phyloP scores from a whole-genome alignment of 179 eudicot genomes.

The Gypsophila paniculata region DNA sequence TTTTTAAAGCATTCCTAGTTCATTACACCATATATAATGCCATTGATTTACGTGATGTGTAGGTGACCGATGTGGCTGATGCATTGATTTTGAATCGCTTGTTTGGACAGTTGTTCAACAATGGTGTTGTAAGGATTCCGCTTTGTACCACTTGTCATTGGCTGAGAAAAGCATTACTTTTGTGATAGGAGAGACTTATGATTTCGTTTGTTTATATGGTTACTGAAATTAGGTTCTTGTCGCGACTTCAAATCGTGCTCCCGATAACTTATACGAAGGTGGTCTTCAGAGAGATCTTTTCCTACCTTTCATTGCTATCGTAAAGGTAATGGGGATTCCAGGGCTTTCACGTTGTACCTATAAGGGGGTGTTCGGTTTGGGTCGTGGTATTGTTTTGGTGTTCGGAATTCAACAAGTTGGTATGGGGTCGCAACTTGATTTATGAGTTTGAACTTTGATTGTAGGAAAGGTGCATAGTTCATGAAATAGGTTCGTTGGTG shows the following conservation, averaged over 20 bases:
- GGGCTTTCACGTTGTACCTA: background rate
- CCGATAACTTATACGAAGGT: slow-evolving; percentile 88
- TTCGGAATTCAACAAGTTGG: no score
- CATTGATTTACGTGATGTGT: background rate
- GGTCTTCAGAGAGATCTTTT: slow-evolving; percentile 95
- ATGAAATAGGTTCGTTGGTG: slow-evolving; percentile 79
- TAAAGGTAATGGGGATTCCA: slow-evolving; percentile 51
- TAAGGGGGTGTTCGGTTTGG: no score
- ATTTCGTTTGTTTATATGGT: slow-evolving; percentile 7
- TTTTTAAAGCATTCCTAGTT: background rate
- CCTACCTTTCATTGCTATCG: slow-evolving; percentile 73
- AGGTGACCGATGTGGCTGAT: slow-evolving; percentile 98
- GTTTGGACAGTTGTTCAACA: slow-evolving; percentile 66
- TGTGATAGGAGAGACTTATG: slow-evolving; percentile 2
- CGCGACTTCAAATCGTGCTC: slow-evolving; percentile 92
- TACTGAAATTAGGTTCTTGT: slow-evolving; percentile 64
- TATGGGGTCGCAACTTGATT: no score
- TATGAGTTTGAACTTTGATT: slow-evolving; percentile 13
- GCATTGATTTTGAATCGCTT: slow-evolving; percentile 85
- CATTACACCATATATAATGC: background rate
- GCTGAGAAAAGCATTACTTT: background rate
- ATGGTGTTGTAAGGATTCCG: slow-evolving; percentile 63
- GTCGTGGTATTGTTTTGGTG: no score
- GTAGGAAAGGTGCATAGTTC: slow-evolving; percentile 81
- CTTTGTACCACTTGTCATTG: background rate